Percentiles rank a stretch among this genome's conserved stretches.
Evolutionary conservation across 1,139 yeast species (phyloP).

Genomic region (Meyerozyma guilliermondii): DNA sequence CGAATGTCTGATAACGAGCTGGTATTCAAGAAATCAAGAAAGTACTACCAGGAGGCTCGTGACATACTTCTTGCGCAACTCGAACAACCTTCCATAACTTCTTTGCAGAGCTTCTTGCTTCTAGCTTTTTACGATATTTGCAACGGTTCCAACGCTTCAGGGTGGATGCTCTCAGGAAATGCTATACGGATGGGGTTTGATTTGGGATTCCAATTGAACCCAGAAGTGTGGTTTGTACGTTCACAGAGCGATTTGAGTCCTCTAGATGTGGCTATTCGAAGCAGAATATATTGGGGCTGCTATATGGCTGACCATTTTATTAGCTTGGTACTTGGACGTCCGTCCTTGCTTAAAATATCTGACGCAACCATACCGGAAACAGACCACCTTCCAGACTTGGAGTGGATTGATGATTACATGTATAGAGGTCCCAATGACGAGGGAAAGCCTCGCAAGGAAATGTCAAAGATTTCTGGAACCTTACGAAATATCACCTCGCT

Average conservation of each 20-base stretch:
- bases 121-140: conserved; percentile 56
- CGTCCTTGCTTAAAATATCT: conserved; percentile 49
- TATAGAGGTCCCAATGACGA: conserved; percentile 17
- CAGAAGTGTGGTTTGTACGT: conserved; percentile 50
- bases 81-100: conserved; percentile 37
- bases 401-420: conserved; percentile 47
- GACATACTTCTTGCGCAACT: conserved; percentile 34
- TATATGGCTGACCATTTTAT: conserved; percentile 63
- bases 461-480: conserved; percentile 43
- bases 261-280: conserved; percentile 49
- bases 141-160: conserved; percentile 50
- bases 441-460: conserved; percentile 10
- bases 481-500: conserved; percentile 44
- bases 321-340: conserved; percentile 54
- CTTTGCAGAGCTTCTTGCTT: conserved; percentile 45
- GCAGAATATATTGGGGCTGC: conserved; percentile 65
- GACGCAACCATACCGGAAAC: conserved; percentile 62
- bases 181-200: conserved; percentile 65
- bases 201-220: conserved; percentile 59
- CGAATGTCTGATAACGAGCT: conserved; percentile 41
- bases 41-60: conserved; percentile 46
- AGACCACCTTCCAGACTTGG: conserved; percentile 55
- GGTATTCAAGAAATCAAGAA: conserved; percentile 30
- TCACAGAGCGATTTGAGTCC: conserved; percentile 23
- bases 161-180: conserved; percentile 59